Evolutionary conservation across 345 rosid genomes (phyloP).

Genomic region (Clarkia xantiana): DNA sequence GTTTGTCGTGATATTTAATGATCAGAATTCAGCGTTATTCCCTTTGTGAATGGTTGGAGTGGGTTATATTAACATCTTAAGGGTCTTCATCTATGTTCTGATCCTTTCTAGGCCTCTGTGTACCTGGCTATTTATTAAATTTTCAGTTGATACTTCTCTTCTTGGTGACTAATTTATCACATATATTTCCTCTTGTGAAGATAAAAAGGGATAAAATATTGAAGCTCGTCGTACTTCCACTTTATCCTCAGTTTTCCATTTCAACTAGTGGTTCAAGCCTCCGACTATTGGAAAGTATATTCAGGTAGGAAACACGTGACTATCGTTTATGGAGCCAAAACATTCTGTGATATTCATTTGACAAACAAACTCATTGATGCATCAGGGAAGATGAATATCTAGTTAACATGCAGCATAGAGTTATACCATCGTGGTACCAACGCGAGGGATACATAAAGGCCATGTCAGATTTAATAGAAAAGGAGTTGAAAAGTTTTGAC

Average conservation of each 20-base stretch:
- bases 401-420: slow-evolving; percentile 96
- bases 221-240: slow-evolving; percentile 95
- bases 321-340: slow-evolving; percentile 1
- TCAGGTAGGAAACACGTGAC: slow-evolving; percentile 36
- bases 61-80: too few relatives aligned
- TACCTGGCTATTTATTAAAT: too few relatives aligned
- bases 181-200: slow-evolving; percentile 19
- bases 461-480: slow-evolving; percentile 68
- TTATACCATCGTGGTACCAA: slow-evolving; percentile 99
- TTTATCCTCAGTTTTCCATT: slow-evolving; percentile 96
- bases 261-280: slow-evolving; percentile 99
- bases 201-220: slow-evolving; percentile 79
- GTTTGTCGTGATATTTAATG: too few relatives aligned
- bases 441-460: slow-evolving; percentile 93
- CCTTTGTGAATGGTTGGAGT: too few relatives aligned
- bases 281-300: slow-evolving; percentile 83
- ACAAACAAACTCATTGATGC: slow-evolving; percentile 12
- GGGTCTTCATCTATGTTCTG: too few relatives aligned
- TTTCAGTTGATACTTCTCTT: too few relatives aligned
- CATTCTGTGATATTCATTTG: slow-evolving; percentile 7
- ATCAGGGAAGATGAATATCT: slow-evolving; percentile 93
- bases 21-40: too few relatives aligned
- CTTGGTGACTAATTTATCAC: background rate
- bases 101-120: too few relatives aligned
- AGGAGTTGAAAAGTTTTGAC: slow-evolving; percentile 56